Base-by-base conservation (phyloP, 2,329 filamentous ascomycete genomes). In the Aphanoascus verrucosus region DNA sequence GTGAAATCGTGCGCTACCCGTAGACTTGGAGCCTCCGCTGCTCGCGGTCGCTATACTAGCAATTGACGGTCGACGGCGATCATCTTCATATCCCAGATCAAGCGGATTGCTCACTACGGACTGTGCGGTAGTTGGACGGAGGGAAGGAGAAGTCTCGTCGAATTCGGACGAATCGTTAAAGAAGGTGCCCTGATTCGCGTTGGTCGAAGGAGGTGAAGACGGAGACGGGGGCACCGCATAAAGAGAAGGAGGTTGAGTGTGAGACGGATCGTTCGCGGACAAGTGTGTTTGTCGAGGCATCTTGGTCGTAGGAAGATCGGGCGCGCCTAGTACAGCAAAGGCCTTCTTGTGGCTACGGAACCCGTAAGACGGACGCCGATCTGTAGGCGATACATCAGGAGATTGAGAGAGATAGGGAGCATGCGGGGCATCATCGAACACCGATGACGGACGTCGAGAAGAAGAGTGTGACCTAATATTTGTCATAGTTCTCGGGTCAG, bases 31-130 rank as follows among this genome's bases (percentile, higher is more conserved):
- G 37, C 85, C 85, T 57, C 85, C 79, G 65, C 88, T 91, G 69
- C 88, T 89, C 55, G 85, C 81, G 3, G 84, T 93, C 12, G 84
- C 86, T 57, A 88, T 81, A 68, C 88, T 94, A 37, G 87, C 88
- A 40, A 88, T 78, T 1, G 89, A 94, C 1, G 89, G 89, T 48
- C 89, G 80, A 57, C 89, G 76, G 58, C 74, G 72, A 62, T 77
- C 81, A 62, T 84, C 52, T 9, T 52, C 51, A 43, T 56, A 53
- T n/a, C 17, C 35, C n/a, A 53, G 34, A 8, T 56, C 55, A 28
- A 52, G 52, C 2, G 43, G 44, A 46, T 54, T 52, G 17, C 46
- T 54, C 19, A 41, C 38, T 37, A 15, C 44, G 3, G 42, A 40
- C 4, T 54, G 55, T 28, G 74, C 72, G 57, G 71, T 74, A 41